A percentile compares a stretch with the other conserved stretches of the same genome.
Evolutionary conservation across 805 yeast species (phyloP).

Genomic region (Ogataea henricii): DNA sequence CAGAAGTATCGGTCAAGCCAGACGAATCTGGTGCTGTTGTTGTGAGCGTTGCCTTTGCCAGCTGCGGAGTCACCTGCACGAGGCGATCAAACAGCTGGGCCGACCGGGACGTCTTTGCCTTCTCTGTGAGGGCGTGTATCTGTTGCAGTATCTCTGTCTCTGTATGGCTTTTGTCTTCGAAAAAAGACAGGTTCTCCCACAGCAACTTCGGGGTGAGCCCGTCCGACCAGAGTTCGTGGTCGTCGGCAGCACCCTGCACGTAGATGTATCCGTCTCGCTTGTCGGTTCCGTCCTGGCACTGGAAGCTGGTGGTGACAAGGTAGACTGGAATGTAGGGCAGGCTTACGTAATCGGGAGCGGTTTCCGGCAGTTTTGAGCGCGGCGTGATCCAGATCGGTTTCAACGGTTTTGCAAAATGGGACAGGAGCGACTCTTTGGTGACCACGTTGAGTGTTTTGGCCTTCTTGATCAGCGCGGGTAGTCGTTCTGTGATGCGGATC

Average conservation of each 20-base stretch:
- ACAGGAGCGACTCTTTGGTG: not conserved
- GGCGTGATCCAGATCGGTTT: constrained; percentile 76
- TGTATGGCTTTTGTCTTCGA: constrained; percentile 25
- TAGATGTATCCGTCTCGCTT: constrained; percentile 54
- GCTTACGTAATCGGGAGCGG: constrained; percentile 22
- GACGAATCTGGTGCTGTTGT: not conserved
- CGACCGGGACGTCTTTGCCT: not conserved
- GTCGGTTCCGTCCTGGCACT: constrained; percentile 59
- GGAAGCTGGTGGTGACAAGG: constrained; percentile 63
- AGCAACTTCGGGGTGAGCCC: constrained; percentile 53
- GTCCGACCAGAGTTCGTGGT: constrained; percentile 83
- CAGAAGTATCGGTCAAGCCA: not conserved
- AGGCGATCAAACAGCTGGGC: constrained; percentile 1
- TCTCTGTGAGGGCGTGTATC: constrained; percentile 5
- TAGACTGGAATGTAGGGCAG: constrained; percentile 42
- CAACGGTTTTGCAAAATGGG: constrained; percentile 45
- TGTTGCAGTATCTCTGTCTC: constrained; percentile 34
- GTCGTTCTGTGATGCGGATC: constrained; percentile 45
- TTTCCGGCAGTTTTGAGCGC: constrained; percentile 30
- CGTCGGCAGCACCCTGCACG: constrained; percentile 94
- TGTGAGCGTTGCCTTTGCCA: constrained; percentile 13
- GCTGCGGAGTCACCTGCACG: constrained; percentile 10
- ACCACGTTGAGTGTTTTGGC: constrained; percentile 28
- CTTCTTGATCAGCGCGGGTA: constrained; percentile 52
- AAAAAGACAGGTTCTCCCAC: constrained; percentile 48